phyloP scores from a whole-genome alignment of 805 yeast genomes.

The Candida adriatica region DNA sequence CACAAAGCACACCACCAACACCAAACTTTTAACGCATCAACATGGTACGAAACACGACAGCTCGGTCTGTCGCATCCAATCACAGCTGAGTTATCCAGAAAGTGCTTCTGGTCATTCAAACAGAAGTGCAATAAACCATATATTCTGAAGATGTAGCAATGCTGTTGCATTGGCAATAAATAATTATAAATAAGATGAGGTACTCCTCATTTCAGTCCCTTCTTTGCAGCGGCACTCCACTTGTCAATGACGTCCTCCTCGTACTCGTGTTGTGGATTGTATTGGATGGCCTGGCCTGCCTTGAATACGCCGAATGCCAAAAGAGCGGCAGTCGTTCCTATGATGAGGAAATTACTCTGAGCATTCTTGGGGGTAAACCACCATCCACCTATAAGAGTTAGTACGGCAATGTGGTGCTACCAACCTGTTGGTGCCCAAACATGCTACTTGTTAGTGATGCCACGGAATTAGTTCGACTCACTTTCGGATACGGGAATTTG shows the following conservation, averaged over 20 bases:
- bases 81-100: too few species aligned
- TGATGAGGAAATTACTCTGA: constrained; percentile 13
- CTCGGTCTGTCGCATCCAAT: too few species aligned
- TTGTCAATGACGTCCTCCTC: constrained; percentile 15
- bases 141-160: too few species aligned
- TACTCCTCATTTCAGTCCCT: constrained; percentile 5
- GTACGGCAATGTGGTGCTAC: constrained; percentile 6
- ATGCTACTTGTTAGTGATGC: constrained; percentile 13
- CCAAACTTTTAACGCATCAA: too few species aligned
- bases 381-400: constrained; percentile 22
- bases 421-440: constrained; percentile 24
- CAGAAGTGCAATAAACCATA: too few species aligned
- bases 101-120: too few species aligned
- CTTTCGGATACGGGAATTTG: constrained; percentile 21
- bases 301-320: constrained; percentile 15
- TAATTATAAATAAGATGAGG: not conserved
- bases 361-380: constrained; percentile 22
- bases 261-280: constrained; percentile 15
- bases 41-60: too few species aligned
- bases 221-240: constrained; percentile 21
- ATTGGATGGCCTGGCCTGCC: constrained; percentile 12
- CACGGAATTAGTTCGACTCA: constrained; percentile 4
- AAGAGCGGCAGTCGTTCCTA: constrained; percentile 11
- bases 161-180: not conserved
- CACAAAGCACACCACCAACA: too few species aligned